Evolutionary conservation across 148 eudicot species (phyloP).

Genomic region (Chenopodium album): DNA sequence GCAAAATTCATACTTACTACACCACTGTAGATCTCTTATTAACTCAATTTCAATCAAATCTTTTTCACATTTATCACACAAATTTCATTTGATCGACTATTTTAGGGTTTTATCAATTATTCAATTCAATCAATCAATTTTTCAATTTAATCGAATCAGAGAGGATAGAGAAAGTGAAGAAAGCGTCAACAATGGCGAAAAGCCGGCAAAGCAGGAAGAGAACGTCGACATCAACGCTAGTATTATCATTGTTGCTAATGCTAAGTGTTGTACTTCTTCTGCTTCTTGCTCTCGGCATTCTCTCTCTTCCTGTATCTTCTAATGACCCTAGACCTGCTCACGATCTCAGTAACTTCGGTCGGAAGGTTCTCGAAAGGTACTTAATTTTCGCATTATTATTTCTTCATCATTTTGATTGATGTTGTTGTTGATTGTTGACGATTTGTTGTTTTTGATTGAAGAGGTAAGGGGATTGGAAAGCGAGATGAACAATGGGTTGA

Average conservation of each 20-base stretch:
- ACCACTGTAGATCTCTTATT: slow-evolving; percentile 2
- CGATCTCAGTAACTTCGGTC: slow-evolving; percentile 55
- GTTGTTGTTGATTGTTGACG: not conserved
- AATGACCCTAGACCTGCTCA: slow-evolving; percentile 28
- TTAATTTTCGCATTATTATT: not conserved
- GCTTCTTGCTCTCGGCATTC: slow-evolving; percentile 85
- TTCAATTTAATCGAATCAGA: not conserved
- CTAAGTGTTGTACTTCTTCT: slow-evolving; percentile 54
- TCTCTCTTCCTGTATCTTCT: slow-evolving; percentile 67
- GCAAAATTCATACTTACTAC: not conserved
- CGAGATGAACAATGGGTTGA: slow-evolving; percentile 82
- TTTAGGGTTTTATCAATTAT: slow-evolving; percentile 8
- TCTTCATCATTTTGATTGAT: not conserved
- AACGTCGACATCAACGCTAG: slow-evolving; percentile 53
- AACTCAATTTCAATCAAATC: not conserved
- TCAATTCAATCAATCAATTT: no score
- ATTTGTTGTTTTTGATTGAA: slow-evolving; percentile 28
- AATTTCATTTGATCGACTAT: not conserved
- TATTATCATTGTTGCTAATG: slow-evolving; percentile 71
- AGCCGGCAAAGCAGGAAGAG: slow-evolving; percentile 47
- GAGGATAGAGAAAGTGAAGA: not conserved
- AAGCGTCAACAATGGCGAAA: slow-evolving; percentile 46
- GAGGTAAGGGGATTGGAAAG: slow-evolving; percentile 42
- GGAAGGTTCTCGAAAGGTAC: slow-evolving; percentile 48
- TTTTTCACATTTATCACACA: not conserved